Conservation (phyloP, 2,329 filamentous ascomycete species). For the Eurotiales sp. region DNA sequence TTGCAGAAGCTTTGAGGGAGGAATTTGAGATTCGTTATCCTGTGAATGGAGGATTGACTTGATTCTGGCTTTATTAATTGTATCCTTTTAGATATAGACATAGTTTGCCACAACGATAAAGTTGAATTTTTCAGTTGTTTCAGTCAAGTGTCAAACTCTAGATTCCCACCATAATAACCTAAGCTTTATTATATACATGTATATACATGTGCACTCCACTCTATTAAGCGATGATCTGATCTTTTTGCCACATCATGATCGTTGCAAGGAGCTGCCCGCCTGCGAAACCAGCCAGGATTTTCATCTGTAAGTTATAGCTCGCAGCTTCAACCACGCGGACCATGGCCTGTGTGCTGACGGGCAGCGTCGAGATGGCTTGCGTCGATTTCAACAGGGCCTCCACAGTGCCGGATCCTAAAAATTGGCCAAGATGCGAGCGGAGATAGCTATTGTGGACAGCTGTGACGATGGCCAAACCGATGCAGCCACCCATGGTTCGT, state of each 20-base stretch:
- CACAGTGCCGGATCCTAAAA: neutral
- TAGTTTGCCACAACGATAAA: no score
- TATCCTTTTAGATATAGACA: no score
- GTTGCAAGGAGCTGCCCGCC: slow-evolving; percentile 13
- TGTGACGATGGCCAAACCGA: slow-evolving; percentile 16
- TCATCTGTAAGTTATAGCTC: slow-evolving; percentile 1
- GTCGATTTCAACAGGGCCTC: neutral
- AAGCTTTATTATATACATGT: no score
- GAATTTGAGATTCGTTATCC: no score
- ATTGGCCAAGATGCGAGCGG: neutral
- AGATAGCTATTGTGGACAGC: slow-evolving; percentile 6
- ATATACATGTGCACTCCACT: no score
- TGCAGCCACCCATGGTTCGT: slow-evolving; percentile 16
- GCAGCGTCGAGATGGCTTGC: neutral
- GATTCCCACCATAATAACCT: no score
- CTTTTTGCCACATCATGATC: slow-evolving; percentile 15
- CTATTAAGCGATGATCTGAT: neutral
- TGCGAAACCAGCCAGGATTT: slow-evolving; percentile 11
- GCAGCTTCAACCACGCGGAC: neutral
- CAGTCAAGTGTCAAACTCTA: no score
- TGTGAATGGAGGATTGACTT: no score
- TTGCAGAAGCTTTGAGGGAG: neutral
- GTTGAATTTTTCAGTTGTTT: no score
- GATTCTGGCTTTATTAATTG: no score
- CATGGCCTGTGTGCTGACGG: neutral